Evolutionary conservation across 768 basidiomycete species (phyloP).

Genomic region (Termitomyces eurrhizus): DNA sequence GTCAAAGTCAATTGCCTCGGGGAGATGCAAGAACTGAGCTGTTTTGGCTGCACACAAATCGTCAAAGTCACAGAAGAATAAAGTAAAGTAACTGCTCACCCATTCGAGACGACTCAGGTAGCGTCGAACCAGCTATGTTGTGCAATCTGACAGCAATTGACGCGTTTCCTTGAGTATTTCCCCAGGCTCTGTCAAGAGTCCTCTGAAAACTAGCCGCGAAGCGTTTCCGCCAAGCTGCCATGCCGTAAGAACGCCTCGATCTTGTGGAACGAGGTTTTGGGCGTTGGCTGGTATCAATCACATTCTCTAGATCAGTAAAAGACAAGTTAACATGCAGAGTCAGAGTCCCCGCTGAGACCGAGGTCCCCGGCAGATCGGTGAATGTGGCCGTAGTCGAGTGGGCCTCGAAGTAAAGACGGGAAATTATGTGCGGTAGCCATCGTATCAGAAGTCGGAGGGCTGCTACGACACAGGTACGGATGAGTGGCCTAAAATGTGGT

Average conservation of each 20-base stretch:
- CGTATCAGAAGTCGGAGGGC: constrained; percentile 56
- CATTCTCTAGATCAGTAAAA: constrained; percentile 47
- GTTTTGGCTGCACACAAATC: constrained; percentile 15
- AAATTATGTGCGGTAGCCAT: constrained; percentile 64
- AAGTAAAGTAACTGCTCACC: constrained; percentile 24
- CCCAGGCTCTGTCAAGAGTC: constrained; percentile 68
- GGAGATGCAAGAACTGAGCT: constrained; percentile 42
- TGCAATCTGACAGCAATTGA: constrained; percentile 46
- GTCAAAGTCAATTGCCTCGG: constrained; percentile 39
- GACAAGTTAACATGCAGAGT: constrained; percentile 51
- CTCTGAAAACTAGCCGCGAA: constrained; percentile 56
- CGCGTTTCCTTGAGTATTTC: constrained; percentile 54
- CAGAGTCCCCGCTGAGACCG: constrained; percentile 47
- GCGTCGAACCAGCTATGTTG: constrained; percentile 41
- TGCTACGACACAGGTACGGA: constrained; percentile 52
- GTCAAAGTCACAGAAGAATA: neutral
- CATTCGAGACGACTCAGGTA: constrained; percentile 14
- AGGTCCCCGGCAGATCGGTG: constrained; percentile 45
- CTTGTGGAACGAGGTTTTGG: constrained; percentile 19
- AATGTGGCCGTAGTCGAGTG: constrained; percentile 51
- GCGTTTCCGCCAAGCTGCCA: constrained; percentile 63
- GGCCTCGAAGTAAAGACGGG: constrained; percentile 65
- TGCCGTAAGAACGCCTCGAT: constrained; percentile 35
- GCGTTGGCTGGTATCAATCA: constrained; percentile 19
- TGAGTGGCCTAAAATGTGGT: constrained; percentile 57